Conservation (phyloP, 805 yeast genomes). For the Saccharomycopsis javanensis region DNA sequence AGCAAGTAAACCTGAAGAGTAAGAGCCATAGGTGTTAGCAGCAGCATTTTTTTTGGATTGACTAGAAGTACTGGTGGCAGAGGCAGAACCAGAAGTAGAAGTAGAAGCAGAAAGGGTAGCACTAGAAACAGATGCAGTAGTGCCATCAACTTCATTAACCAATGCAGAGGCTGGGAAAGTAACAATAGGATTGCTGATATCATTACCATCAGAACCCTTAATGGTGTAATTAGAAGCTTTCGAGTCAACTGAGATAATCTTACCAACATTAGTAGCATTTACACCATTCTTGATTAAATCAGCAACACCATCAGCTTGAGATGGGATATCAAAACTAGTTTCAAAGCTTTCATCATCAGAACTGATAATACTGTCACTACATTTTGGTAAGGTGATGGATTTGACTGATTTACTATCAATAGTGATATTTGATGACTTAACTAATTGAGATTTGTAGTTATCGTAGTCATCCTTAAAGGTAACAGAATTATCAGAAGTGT, state of each 20-base stretch:
- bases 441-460: slow-evolving; percentile 37
- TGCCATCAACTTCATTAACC: slow-evolving; percentile 25
- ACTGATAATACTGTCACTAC: slow-evolving; percentile 32
- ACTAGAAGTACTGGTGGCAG: slow-evolving; percentile 18
- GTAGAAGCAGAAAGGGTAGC: slow-evolving; percentile 20
- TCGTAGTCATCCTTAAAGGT: slow-evolving; percentile 40
- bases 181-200: slow-evolving; percentile 30
- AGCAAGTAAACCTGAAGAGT: slow-evolving; percentile 6
- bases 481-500: slow-evolving; percentile 32
- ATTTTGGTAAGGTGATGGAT: slow-evolving; percentile 27
- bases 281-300: slow-evolving; percentile 40
- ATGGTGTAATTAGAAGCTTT: slow-evolving; percentile 35
- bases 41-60: slow-evolving; percentile 23
- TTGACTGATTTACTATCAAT: slow-evolving; percentile 29
- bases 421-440: slow-evolving; percentile 29
- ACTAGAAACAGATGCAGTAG: slow-evolving; percentile 18
- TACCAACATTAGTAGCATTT: slow-evolving; percentile 35
- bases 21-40: slow-evolving; percentile 19
- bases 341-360: slow-evolving; percentile 33
- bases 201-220: slow-evolving; percentile 28
- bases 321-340: slow-evolving; percentile 39
- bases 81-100: slow-evolving; percentile 16
- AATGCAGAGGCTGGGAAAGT: slow-evolving; percentile 29
- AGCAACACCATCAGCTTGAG: slow-evolving; percentile 35
- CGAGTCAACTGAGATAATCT: slow-evolving; percentile 31